Percentiles rank a stretch among this genome's conserved stretches.
Evolutionary conservation across 1,139 yeast genomes (phyloP).

Genomic region (Yamadazyma triangularis): DNA sequence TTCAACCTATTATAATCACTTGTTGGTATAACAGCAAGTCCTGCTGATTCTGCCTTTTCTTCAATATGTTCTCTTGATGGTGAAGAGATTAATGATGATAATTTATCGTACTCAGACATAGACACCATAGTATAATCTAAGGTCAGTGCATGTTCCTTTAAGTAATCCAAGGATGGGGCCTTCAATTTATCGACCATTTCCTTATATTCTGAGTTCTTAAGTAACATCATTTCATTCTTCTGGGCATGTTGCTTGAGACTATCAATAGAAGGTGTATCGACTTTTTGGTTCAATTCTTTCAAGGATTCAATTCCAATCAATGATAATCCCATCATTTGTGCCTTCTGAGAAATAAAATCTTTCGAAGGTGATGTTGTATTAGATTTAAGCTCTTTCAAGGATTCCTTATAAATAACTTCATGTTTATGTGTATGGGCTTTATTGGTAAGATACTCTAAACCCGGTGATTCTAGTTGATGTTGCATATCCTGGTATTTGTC

Average conservation of each 20-base stretch:
- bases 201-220: slow-evolving; percentile 18
- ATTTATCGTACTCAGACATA: slow-evolving; percentile 19
- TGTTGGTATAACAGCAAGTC: slow-evolving; percentile 28
- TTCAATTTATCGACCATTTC: slow-evolving; percentile 13
- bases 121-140: slow-evolving; percentile 17
- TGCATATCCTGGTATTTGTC: slow-evolving; percentile 16
- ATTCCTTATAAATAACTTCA: slow-evolving; percentile 16
- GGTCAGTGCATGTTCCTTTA: slow-evolving; percentile 17
- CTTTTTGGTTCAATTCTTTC: slow-evolving; percentile 10
- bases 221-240: slow-evolving; percentile 12
- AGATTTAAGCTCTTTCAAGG: slow-evolving; percentile 16
- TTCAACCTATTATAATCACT: slow-evolving; percentile 16
- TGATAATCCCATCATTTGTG: slow-evolving; percentile 11
- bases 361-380: slow-evolving; percentile 15
- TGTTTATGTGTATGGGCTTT: slow-evolving; percentile 18
- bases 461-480: slow-evolving; percentile 17
- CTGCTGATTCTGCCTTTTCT: slow-evolving; percentile 27
- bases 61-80: slow-evolving; percentile 35
- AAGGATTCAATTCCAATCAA: slow-evolving; percentile 10
- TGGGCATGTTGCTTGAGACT: slow-evolving; percentile 15
- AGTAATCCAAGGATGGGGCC: slow-evolving; percentile 17
- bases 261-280: slow-evolving; percentile 11
- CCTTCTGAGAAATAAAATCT: slow-evolving; percentile 11
- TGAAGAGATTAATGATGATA: slow-evolving; percentile 21
- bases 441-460: slow-evolving; percentile 19